Conservation (phyloP, 2,329 filamentous ascomycete genomes). For the Cladorrhinum sp. region DNA sequence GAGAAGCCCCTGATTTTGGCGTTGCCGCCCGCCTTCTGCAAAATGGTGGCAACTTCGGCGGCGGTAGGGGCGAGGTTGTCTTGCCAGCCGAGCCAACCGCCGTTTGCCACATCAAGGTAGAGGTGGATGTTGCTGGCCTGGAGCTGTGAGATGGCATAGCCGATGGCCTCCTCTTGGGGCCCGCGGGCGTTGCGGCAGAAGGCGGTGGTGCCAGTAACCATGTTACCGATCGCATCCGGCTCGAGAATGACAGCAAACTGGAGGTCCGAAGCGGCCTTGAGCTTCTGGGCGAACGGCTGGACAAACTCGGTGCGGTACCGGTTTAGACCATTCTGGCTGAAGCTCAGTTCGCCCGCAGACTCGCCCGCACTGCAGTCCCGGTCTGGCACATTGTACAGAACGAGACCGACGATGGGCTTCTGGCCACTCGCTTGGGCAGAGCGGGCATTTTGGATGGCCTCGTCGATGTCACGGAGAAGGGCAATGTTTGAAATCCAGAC, state of each 20-base stretch:
- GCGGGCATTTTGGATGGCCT: constrained; percentile 37
- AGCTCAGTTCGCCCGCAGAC: constrained; percentile 38
- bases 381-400: constrained; percentile 44
- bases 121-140: constrained; percentile 38
- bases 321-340: constrained; percentile 35
- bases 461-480: constrained; percentile 36
- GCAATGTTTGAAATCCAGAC: constrained; percentile 41
- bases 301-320: constrained; percentile 40
- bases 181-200: constrained; percentile 38
- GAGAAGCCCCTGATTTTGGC: constrained; percentile 39
- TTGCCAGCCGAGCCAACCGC: constrained; percentile 42
- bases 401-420: constrained; percentile 40
- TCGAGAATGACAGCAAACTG: constrained; percentile 43
- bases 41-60: constrained; percentile 38
- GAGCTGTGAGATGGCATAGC: constrained; percentile 38
- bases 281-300: constrained; percentile 36
- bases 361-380: constrained; percentile 43
- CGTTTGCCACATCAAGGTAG: constrained; percentile 42
- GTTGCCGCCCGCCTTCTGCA: constrained; percentile 32
- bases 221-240: constrained; percentile 43
- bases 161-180: constrained; percentile 41
- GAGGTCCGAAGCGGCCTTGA: constrained; percentile 36
- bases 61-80: constrained; percentile 36
- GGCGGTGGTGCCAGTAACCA: constrained; percentile 38
- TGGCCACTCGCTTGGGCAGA: constrained; percentile 33